phyloP scores from a whole-genome alignment of 441 rosid genomes.

The Capsella rubella region DNA sequence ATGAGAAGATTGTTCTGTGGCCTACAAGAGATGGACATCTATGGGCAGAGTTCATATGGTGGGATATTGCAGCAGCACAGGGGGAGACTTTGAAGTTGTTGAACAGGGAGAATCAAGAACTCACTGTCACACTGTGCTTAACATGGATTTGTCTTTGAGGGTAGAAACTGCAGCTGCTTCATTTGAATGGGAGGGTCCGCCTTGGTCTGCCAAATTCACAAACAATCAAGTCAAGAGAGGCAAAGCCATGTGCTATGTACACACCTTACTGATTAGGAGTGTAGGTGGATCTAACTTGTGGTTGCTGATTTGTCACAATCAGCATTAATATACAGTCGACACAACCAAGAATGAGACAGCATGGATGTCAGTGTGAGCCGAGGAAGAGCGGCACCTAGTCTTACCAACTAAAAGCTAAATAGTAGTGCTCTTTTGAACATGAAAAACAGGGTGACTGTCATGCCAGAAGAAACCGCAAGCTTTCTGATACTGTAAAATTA shows the following conservation, averaged over 20 bases:
- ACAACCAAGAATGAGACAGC: conserved; percentile 7
- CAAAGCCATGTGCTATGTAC: conserved; percentile 21
- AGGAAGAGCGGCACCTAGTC: not conserved
- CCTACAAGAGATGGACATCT: not conserved
- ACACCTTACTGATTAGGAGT: not conserved
- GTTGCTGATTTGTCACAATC: not conserved
- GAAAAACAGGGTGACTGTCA: not conserved
- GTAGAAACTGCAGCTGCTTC: conserved; percentile 11
- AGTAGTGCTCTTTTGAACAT: not conserved
- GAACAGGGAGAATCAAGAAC: not conserved
- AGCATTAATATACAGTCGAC: not conserved
- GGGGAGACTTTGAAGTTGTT: conserved; percentile 25
- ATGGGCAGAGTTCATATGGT: conserved; percentile 5
- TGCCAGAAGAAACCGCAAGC: not conserved
- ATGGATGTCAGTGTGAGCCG: not conserved
- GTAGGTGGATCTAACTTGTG: not conserved
- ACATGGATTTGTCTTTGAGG: conserved; percentile 18
- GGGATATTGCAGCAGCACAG: conserved; percentile 3
- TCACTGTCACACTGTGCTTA: not conserved
- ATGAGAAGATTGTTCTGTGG: not conserved
- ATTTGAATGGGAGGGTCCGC: conserved; percentile 11
- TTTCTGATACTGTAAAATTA: not conserved
- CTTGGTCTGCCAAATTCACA: not conserved
- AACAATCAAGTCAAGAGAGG: conserved; percentile 11
- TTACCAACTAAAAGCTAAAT: not conserved